Conservation (phyloP, 331 rosid genomes). For the Pyracantha coccinea region DNA sequence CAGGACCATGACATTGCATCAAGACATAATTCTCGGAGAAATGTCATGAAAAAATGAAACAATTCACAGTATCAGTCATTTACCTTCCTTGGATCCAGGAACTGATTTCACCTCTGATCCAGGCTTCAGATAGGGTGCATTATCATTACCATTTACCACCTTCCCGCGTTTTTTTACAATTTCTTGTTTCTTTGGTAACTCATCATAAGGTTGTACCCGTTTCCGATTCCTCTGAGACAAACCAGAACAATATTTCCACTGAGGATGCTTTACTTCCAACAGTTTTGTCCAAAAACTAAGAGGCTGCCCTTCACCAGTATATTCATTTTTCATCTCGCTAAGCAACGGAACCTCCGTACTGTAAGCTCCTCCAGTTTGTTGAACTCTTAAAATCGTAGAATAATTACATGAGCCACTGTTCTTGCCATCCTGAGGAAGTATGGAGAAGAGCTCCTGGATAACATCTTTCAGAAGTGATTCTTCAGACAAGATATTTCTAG, state of each 20-base stretch:
- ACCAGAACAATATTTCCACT: conserved; percentile 52
- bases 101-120: conserved; percentile 27
- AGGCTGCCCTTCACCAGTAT: conserved; percentile 35
- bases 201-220: conserved; percentile 38
- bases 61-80: conserved; percentile 14
- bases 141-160: conserved; percentile 29
- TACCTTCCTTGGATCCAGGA: conserved; percentile 50
- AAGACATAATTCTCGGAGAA: not conserved
- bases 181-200: conserved; percentile 23
- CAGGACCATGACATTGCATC: not conserved
- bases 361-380: conserved; percentile 60
- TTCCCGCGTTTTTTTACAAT: conserved; percentile 50
- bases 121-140: conserved; percentile 27
- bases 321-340: conserved; percentile 39
- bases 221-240: conserved; percentile 68
- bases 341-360: conserved; percentile 26
- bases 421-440: conserved; percentile 43
- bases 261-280: conserved; percentile 56
- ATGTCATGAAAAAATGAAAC: not conserved
- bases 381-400: conserved; percentile 40
- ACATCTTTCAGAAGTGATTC: conserved; percentile 31
- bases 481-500: conserved; percentile 17
- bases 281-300: conserved; percentile 62
- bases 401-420: conserved; percentile 25
- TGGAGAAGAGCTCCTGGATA: conserved; percentile 39